These are phyloP conservation scores for Ceratocystis eucalypticola DNA, from an alignment of 2,329 filamentous ascomycete species.

Conservation along the genomic window DNA sequence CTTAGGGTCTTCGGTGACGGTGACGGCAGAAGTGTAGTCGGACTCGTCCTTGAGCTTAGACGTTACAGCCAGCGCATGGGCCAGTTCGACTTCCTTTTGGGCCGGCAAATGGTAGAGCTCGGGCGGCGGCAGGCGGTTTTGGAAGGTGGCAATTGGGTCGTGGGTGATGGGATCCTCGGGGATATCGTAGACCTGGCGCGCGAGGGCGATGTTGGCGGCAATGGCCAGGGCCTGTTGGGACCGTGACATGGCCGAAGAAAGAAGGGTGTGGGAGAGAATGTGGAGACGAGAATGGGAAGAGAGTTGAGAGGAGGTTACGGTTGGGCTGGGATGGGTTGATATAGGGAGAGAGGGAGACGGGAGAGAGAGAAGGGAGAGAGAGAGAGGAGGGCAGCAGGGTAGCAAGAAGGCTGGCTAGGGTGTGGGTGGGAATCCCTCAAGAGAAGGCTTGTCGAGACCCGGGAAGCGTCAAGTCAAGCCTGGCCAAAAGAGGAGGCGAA, in stretches of 20 bases:
- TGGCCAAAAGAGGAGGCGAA: background rate
- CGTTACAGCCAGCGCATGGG: slow-evolving; percentile 15
- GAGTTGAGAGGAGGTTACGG: background rate
- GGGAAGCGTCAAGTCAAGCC: background rate
- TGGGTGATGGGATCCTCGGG: slow-evolving; percentile 17
- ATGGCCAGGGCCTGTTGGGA: slow-evolving; percentile 13
- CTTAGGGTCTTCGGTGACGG: slow-evolving; percentile 14
- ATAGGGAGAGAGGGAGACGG: background rate
- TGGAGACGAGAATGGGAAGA: background rate
- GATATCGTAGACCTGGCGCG: slow-evolving; percentile 19
- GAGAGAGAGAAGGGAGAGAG: background rate
- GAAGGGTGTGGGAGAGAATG: background rate
- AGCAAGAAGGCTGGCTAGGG: background rate
- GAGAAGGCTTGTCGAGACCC: background rate
- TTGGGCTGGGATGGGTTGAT: background rate
- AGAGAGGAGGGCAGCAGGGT: background rate
- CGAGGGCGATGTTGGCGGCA: slow-evolving; percentile 17
- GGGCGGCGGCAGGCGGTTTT: background rate
- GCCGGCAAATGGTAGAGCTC: slow-evolving; percentile 13
- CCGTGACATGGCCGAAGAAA: background rate
- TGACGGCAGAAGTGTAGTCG: slow-evolving; percentile 17
- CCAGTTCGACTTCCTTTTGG: slow-evolving; percentile 17
- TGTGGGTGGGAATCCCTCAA: background rate
- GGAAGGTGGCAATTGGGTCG: slow-evolving; percentile 12
- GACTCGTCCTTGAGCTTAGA: slow-evolving; percentile 19